phyloP scores from a whole-genome alignment of 306 rosid genomes.

The Astragalus membranaceus region DNA sequence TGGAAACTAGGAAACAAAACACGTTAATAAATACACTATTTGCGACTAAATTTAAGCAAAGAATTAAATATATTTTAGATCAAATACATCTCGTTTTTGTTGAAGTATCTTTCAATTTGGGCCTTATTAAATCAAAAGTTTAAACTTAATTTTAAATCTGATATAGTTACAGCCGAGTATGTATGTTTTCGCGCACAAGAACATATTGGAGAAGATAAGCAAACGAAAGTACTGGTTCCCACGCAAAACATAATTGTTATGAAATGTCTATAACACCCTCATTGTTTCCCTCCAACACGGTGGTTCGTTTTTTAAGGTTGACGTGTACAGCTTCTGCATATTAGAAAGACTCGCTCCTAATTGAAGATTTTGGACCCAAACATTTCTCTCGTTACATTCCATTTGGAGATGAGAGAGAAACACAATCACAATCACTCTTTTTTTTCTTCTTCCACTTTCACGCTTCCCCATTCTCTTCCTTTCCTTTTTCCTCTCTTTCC shows the following conservation, averaged over 20 bases:
- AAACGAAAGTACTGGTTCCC: too few species aligned
- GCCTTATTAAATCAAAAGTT: too few species aligned
- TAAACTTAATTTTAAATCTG: too few species aligned
- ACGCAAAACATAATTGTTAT: too few species aligned
- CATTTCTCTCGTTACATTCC: conserved; percentile 42
- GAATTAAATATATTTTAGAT: too few species aligned
- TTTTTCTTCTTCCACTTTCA: conserved; percentile 7
- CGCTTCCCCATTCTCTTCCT: conserved; percentile 5
- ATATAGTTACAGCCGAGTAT: too few species aligned
- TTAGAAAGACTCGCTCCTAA: conserved; percentile 51
- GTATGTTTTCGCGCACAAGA: too few species aligned
- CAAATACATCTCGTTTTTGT: too few species aligned
- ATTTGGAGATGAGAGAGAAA: conserved; percentile 31
- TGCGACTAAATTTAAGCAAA: too few species aligned
- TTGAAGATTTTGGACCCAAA: conserved; percentile 2
- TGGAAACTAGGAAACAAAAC: too few species aligned
- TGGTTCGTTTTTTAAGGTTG: conserved; percentile 27
- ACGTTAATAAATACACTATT: too few species aligned
- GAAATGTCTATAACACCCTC: neutral
- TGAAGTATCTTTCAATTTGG: too few species aligned
- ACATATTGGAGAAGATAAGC: neutral
- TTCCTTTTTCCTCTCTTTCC: neutral
- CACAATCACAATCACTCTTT: neutral
- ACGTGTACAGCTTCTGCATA: conserved; percentile 41
- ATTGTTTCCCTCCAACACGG: conserved; percentile 43